Percentiles rank a stretch among this genome's conserved stretches.
Conservation (phyloP, 805 yeast species). For the Myxozyma geophila region DNA sequence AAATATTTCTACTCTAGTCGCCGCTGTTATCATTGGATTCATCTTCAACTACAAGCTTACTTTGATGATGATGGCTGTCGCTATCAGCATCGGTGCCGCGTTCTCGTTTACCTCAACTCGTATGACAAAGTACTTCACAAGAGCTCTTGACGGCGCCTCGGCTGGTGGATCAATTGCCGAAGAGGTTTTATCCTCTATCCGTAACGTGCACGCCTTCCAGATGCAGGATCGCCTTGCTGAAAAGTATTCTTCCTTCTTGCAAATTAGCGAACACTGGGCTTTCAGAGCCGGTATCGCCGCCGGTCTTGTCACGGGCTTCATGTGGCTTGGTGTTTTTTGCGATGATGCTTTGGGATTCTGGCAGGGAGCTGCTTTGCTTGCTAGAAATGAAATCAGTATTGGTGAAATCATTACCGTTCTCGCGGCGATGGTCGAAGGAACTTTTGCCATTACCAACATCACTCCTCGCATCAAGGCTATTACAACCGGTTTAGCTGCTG, state of each 20-base stretch:
- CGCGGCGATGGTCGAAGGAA: constrained; percentile 43
- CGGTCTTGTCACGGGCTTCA: constrained; percentile 41
- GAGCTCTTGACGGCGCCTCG: constrained; percentile 16
- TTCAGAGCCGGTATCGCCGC: constrained; percentile 3
- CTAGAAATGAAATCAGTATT: constrained; percentile 28
- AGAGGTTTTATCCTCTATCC: constrained; percentile 47
- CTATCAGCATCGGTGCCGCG: constrained; percentile 40
- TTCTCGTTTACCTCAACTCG: constrained; percentile 41
- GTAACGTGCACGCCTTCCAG: constrained; percentile 51
- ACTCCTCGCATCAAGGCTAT: constrained; percentile 49
- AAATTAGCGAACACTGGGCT: constrained; percentile 36
- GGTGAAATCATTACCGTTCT: constrained; percentile 35
- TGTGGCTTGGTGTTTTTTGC: constrained; percentile 47
- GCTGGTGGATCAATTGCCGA: constrained; percentile 47
- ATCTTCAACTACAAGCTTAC: constrained; percentile 47
- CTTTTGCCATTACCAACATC: constrained; percentile 48
- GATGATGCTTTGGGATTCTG: constrained; percentile 51
- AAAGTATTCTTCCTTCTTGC: constrained; percentile 43
- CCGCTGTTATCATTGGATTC: constrained; percentile 48
- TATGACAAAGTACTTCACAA: constrained; percentile 30
- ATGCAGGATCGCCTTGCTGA: constrained; percentile 46
- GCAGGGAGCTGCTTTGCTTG: constrained; percentile 42
- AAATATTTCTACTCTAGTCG: constrained; percentile 47
- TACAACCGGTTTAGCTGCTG: constrained; percentile 49
- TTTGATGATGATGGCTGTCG: constrained; percentile 44